Evolutionary conservation across 73 alveolate genomes (phyloP), one percentile per base, ranked within the genome.

Genomic region (Paramecium biaurelia): DNA sequence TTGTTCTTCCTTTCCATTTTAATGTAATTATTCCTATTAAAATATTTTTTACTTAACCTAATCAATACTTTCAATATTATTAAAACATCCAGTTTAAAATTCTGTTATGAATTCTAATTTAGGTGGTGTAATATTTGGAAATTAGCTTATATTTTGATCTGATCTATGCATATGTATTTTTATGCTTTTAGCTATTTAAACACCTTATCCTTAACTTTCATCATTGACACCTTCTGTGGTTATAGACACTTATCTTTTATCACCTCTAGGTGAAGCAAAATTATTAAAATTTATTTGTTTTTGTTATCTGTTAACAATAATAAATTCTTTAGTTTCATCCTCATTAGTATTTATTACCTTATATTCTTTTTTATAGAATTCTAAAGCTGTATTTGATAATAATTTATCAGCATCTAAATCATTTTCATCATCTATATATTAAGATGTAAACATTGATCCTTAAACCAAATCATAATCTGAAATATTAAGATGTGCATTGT

Each of bases 291-390:
- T 74, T 2, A 37, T 23, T 74, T 28, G 4, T 20, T 35, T 30
- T 72, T 30, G 35, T 15, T 35, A 72, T 43, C 18, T 79, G 7
- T 79, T 23, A 79, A 79, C 90, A n/a, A 79, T 23, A 18, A 79
- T 79, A 18, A 79, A 79, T 45, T 79, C 90, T 47, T 79, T 79
- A n/a, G 90, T 79, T 30, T 79, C 90, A 10, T 79, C 90, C 9
- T 38, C 56, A 28, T 35, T 35, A 28, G 0, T 23, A 6, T 45
- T 34, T 10, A 7, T 18, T 2, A 26, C 5, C 23, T 79, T 79
- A 15, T 38, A 79, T 45, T 79, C 42, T 24, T 79, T 41, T 45
- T 47, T 41, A 23, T 79, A 79, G 56, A 42, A 79, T 43, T 41
- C 70, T 79, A 79, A 47, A 10, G 74, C 30, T 23, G 47, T 41